Percentiles rank a stretch among this genome's conserved stretches.
phyloP scores from a whole-genome alignment of 2,329 filamentous ascomycete species.

The Colletotrichum sidae region DNA sequence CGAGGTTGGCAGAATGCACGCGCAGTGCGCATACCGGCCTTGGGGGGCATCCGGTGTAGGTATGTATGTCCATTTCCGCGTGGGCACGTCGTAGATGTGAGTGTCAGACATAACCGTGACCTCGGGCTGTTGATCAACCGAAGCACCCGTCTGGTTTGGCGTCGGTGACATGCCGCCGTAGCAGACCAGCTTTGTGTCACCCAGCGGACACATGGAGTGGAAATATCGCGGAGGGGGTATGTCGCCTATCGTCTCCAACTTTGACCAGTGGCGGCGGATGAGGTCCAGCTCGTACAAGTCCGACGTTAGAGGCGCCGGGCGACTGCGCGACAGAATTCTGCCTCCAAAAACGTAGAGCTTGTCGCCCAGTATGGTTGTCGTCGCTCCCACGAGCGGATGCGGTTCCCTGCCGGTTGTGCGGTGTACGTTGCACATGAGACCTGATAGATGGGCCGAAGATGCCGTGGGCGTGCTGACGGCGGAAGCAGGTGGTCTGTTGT shows the following conservation, averaged over 20 bases:
- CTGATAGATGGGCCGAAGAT: slow-evolving; percentile 70
- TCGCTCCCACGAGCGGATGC: slow-evolving; percentile 91
- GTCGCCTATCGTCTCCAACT: slow-evolving; percentile 85
- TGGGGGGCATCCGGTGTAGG: slow-evolving; percentile 85
- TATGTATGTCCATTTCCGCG: slow-evolving; percentile 86
- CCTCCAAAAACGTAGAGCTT: slow-evolving; percentile 98
- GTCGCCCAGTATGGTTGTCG: slow-evolving; percentile 93
- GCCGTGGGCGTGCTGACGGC: slow-evolving; percentile 58
- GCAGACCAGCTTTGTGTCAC: slow-evolving; percentile 96
- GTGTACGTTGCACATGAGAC: slow-evolving; percentile 78
- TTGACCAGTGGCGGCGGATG: slow-evolving; percentile 92
- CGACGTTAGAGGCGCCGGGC: slow-evolving; percentile 83
- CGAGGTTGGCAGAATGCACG: slow-evolving; percentile 89
- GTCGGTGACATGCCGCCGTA: slow-evolving; percentile 98
- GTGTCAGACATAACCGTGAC: slow-evolving; percentile 98
- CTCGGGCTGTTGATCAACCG: slow-evolving; percentile 79
- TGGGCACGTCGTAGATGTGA: slow-evolving; percentile 90
- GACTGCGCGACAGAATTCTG: slow-evolving; percentile 83
- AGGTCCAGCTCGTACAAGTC: slow-evolving; percentile 95
- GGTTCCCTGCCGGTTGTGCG: slow-evolving; percentile 93
- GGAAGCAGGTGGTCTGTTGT: slow-evolving; percentile 50
- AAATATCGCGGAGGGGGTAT: slow-evolving; percentile 94
- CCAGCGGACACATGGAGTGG: slow-evolving; percentile 92
- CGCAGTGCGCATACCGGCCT: slow-evolving; percentile 96
- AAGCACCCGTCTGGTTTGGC: slow-evolving; percentile 57